Percentiles rank a stretch among this genome's conserved stretches.
phyloP scores from a whole-genome alignment of 805 yeast genomes.

The Barnettozyma salicaria region DNA sequence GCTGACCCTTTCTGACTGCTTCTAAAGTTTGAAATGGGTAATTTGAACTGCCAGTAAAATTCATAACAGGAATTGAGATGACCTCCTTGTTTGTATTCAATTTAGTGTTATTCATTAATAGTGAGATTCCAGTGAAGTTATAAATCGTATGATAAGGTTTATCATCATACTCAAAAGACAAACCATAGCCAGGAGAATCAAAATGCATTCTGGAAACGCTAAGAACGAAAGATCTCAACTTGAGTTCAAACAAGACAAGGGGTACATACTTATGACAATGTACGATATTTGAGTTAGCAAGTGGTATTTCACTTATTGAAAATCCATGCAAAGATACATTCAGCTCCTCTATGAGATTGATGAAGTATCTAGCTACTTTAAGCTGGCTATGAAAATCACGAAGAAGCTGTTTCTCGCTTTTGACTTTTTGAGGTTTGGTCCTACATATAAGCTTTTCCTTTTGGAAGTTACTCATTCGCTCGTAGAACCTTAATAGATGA shows the following conservation, averaged over 20 bases:
- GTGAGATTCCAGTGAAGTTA: constrained; percentile 33
- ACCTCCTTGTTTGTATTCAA: constrained; percentile 16
- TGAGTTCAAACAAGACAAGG: constrained; percentile 18
- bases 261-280: constrained; percentile 22
- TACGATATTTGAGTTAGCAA: constrained; percentile 16
- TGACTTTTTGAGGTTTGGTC: constrained; percentile 7
- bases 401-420: too few species aligned
- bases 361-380: constrained; percentile 8
- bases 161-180: constrained; percentile 35
- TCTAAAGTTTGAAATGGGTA: constrained; percentile 30
- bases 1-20: constrained; percentile 19
- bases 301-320: constrained; percentile 19
- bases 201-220: constrained; percentile 26
- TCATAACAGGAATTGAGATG: constrained; percentile 19
- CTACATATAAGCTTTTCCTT: background rate
- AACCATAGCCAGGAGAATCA: constrained; percentile 42
- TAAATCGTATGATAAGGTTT: constrained; percentile 35
- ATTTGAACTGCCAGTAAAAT: constrained; percentile 36
- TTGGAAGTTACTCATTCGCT: constrained; percentile 6
- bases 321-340: constrained; percentile 17
- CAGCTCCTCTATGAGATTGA: constrained; percentile 16
- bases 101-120: constrained; percentile 26
- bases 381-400: constrained; percentile 14
- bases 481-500: constrained; percentile 14
- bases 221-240: constrained; percentile 19